Base-by-base conservation (phyloP, 2,329 filamentous ascomycete genomes). In the Colletotrichum echinochloae region DNA sequence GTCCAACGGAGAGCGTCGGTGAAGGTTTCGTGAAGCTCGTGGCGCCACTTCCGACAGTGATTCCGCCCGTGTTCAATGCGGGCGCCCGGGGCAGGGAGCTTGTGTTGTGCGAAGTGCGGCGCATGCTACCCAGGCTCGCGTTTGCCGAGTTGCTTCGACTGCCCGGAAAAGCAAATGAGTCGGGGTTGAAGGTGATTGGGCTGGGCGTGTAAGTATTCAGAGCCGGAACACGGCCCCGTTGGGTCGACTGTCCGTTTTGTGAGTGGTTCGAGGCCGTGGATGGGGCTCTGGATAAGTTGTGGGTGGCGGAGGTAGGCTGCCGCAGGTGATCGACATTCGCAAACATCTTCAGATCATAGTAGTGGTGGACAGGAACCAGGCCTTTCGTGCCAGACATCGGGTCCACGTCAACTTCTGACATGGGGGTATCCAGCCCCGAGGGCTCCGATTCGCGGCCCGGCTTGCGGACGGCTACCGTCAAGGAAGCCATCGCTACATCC, bases 401-500 rank as follows among this genome's bases (percentile, higher is more conserved):
- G 52, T 70, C 46, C 44, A 57, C 61, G 57, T 65, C 46, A 16
- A 68, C 60, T 35, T 76, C 77, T 56, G 76, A 74, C 52, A 73
- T 70, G 37, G 72, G 70, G 23, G 75, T 65, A 52, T 76, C 73
- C 16, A 77, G 74, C 4, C 66, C 66, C 14, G 73, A 73, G 5
- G 75, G 76, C 39, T 77, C 70, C 39, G 80, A 71, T 12, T 79
- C 76, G 30, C 82, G 82, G 37, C 79, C 80, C 0, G 83, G 81
- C 70, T 90, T 91, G 60, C 90, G 87, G 20, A 91, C 87, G 5
- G 95, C 95, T 90, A 98, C 92, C 1, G 95, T 98, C 59, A 99
- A 85, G 4, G 95, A 97, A 0, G 95, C 93, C 82, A 97, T 93
- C 35, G 91, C 92, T 20, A 98, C 92, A 77, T 98, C 95, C 76